A percentile compares a stretch with the other conserved stretches of the same genome.
Conservation (phyloP, 257 asterid species). For the Nicotiana paniculata region DNA sequence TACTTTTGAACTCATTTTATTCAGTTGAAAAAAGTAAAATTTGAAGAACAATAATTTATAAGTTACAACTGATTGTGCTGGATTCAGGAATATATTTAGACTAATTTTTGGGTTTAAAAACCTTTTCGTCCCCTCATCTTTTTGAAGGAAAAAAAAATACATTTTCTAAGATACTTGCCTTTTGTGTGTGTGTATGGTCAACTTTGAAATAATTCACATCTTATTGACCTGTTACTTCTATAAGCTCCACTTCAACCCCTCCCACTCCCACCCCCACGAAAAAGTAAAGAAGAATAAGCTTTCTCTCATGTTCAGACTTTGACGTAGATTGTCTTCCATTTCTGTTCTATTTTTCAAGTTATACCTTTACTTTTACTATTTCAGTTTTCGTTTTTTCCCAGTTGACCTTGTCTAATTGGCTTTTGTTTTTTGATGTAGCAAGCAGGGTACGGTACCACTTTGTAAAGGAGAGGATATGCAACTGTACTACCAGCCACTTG, state of each 20-base stretch:
- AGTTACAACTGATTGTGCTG: not conserved
- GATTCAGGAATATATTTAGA: not conserved
- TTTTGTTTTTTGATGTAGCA: conserved; percentile 28
- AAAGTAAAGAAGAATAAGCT: not conserved
- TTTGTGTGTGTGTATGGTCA: not conserved
- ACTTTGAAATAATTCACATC: not conserved
- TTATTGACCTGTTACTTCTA: not conserved
- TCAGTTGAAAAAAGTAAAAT: not conserved
- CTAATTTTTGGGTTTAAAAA: not conserved
- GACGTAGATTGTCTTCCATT: not conserved
- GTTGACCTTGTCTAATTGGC: not conserved
- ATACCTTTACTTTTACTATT: not conserved
- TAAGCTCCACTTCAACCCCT: not conserved
- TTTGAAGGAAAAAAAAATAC: not conserved
- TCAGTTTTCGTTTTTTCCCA: not conserved
- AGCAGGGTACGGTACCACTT: conserved; percentile 44
- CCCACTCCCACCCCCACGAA: not conserved
- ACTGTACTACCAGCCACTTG: conserved; percentile 72
- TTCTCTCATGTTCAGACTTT: not conserved
- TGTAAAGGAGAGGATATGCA: conserved; percentile 69
- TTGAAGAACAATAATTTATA: not conserved
- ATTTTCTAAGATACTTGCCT: not conserved
- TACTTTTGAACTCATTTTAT: not conserved
- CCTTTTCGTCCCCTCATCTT: not conserved
- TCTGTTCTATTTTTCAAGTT: not conserved